Base-by-base conservation (phyloP, 306 rosid species). In the Vachellia pachyceras region DNA sequence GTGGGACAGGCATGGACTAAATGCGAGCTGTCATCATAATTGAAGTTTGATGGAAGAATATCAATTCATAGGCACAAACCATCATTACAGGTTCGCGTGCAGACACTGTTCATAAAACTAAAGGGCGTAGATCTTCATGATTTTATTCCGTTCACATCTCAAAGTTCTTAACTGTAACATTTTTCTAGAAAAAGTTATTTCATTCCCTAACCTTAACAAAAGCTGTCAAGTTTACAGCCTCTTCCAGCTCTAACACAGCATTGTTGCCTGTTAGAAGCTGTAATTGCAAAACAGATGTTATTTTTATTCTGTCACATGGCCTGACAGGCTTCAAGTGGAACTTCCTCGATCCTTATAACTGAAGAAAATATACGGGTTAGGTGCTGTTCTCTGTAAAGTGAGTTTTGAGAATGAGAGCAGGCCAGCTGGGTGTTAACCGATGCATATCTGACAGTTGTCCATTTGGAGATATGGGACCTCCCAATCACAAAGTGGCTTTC, bases 391-490 rank as follows among this genome's bases (percentile, higher is more conserved):
- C 33, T 22, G 55, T n/a, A 83, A 80, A 80, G 83, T 77, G 45
- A 64, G 72, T 73, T 69, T 68, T 66, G 40, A 83, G 82, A 83
- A 77, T 58, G 80, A 83, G 75, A 86, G 85, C 69, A 75, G 64
- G 82, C 87, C 86, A 87, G 86, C 87, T 87, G 58, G 90, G 82
- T 78, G 80, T 84, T 84, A 83, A 69, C 76, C 81, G n/a, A 84
- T 55, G 66, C 55, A 78, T 54, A 75, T 82, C 77, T 81, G 82
- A 81, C 78, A 75, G 77, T 44, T 81, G 79, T 52, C 50, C 49
- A 69, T 64, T 23, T 78, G 73, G 73, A 64, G 35, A 37, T 68
- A 79, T 57, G 65, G 72, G 84, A 40, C 84, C 90, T 81, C 80
- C 79, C 60, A 2, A 45, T 73, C 79, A 33, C 84, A 80, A 86